phyloP scores from a whole-genome alignment of 306 rosid species.

The Lathyrus sativus region DNA sequence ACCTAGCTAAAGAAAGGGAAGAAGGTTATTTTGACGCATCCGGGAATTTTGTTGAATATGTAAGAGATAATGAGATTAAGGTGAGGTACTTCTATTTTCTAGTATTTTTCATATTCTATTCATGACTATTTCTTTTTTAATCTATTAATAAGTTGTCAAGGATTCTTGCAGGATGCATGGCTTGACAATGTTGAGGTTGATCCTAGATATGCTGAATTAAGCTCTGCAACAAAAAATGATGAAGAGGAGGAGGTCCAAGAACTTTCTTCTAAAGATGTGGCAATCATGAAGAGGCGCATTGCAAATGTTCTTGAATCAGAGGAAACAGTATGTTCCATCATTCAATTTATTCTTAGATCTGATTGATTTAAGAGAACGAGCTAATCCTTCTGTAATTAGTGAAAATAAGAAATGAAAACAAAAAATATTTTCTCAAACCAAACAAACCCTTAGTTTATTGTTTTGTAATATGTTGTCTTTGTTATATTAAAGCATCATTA shows the following conservation, averaged over 20 bases:
- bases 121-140: conserved; percentile 1
- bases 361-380: not conserved
- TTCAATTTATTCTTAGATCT: conserved; percentile 6
- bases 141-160: conserved; percentile 27
- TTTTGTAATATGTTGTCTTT: conserved; percentile 22
- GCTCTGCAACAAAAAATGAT: conserved; percentile 35
- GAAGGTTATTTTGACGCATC: conserved; percentile 88
- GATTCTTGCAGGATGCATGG: conserved; percentile 79
- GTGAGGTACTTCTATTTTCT: conserved; percentile 30
- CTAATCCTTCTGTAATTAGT: not conserved
- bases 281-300: conserved; percentile 79
- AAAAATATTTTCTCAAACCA: not conserved
- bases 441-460: not conserved
- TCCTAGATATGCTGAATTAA: conserved; percentile 66
- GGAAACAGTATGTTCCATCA: conserved; percentile 60
- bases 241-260: conserved; percentile 54
- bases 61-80: conserved; percentile 61
- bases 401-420: not conserved
- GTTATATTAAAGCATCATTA: conserved; percentile 16
- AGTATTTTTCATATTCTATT: not conserved
- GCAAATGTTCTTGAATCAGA: conserved; percentile 76
- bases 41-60: conserved; percentile 85
- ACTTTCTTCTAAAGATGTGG: conserved; percentile 70
- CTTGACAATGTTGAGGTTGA: conserved; percentile 80
- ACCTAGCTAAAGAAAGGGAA: conserved; percentile 83